Evolutionary conservation across 202 grass and related monocot genomes (phyloP).

Genomic region (Bolboschoenoplectus hybrid): DNA sequence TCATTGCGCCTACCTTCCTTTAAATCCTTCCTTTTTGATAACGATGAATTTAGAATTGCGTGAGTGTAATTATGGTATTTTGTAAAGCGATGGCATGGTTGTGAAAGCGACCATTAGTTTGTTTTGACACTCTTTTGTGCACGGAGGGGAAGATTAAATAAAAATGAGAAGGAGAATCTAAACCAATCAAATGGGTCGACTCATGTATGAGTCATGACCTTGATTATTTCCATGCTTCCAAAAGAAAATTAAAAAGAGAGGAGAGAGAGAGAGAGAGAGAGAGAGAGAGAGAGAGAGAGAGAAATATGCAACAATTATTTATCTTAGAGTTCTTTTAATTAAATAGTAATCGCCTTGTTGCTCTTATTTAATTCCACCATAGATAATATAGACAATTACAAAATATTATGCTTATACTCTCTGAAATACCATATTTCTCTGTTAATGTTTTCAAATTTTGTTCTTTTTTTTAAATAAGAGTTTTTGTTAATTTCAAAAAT

Average conservation of each 20-base stretch:
- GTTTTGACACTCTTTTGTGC: slow-evolving; percentile 19
- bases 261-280: background rate
- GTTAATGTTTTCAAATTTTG: background rate
- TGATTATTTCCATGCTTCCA: background rate
- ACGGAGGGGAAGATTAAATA: slow-evolving; percentile 4
- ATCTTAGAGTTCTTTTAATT: background rate
- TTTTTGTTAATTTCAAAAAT: too few relatives aligned
- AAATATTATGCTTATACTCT: background rate
- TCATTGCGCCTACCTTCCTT: background rate
- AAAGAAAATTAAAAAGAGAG: background rate
- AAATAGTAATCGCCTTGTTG: background rate
- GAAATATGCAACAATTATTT: background rate
- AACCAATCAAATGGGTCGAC: background rate
- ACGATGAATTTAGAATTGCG: slow-evolving; percentile 12
- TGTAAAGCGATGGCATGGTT: slow-evolving; percentile 25
- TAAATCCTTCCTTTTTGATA: background rate
- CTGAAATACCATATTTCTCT: background rate
- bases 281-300: background rate
- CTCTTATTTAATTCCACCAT: background rate
- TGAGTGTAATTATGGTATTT: slow-evolving; percentile 25
- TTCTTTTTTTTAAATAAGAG: background rate
- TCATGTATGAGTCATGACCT: slow-evolving; percentile 12
- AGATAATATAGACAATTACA: background rate
- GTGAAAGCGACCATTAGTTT: slow-evolving; percentile 26
- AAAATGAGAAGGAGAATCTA: background rate